These are phyloP conservation scores for Aspergillus brasiliensis DNA, from an alignment of 2,329 filamentous ascomycete species.

Conservation along the genomic window DNA sequence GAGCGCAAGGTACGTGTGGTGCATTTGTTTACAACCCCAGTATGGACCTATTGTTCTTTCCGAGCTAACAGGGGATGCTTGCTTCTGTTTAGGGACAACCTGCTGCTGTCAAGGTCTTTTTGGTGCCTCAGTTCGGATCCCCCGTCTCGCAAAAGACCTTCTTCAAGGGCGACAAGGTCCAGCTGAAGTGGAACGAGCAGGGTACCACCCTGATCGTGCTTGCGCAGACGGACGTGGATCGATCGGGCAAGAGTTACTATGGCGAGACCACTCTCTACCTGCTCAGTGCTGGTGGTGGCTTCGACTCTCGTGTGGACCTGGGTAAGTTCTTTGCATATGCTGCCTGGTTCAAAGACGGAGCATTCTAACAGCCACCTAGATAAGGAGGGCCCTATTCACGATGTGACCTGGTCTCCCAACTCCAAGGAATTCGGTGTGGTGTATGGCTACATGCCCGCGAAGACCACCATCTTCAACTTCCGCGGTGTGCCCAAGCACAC, in stretches of 20 bases:
- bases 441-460: slow-evolving; percentile 98
- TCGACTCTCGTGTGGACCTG: slow-evolving; percentile 86
- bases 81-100: slow-evolving; percentile 73
- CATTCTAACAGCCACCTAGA: slow-evolving; percentile 52
- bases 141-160: slow-evolving; percentile 97
- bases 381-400: slow-evolving; percentile 97
- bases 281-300: slow-evolving; percentile 84
- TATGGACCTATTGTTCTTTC: background rate
- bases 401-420: slow-evolving; percentile 97
- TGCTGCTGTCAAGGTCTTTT: slow-evolving; percentile 90
- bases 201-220: slow-evolving; percentile 92
- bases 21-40: background rate
- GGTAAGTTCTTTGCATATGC: slow-evolving; percentile 43
- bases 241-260: slow-evolving; percentile 98
- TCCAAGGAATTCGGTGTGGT: slow-evolving; percentile 97
- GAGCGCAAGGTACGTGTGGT: slow-evolving; percentile 76
- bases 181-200: slow-evolving; percentile 94
- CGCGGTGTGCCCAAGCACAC: slow-evolving; percentile 79
- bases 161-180: slow-evolving; percentile 98
- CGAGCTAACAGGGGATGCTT: slow-evolving; percentile 1
- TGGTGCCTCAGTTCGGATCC: slow-evolving; percentile 79
- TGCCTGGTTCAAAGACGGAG: background rate
- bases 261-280: slow-evolving; percentile 97
- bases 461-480: slow-evolving; percentile 96
- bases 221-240: slow-evolving; percentile 96